Evolutionary conservation across 495 filamentous ascomycete genomes (phyloP).

Genomic region (Hyphodiscus hymeniophilus): DNA sequence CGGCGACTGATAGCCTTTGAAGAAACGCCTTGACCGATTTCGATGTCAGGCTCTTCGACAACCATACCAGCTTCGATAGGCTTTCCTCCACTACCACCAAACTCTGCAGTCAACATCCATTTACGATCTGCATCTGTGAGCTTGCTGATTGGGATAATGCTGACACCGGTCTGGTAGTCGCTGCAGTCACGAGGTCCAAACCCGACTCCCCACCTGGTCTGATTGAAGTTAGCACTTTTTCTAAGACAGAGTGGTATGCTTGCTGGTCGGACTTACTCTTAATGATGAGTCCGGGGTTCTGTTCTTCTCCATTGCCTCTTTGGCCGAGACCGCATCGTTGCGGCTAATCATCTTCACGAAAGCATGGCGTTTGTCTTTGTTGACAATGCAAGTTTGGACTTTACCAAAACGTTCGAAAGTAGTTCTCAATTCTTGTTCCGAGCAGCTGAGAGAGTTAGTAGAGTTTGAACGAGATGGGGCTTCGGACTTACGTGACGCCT

Average conservation of each 20-base stretch:
- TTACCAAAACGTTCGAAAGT: conserved; percentile 73
- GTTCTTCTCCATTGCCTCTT: conserved; percentile 83
- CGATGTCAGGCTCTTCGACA: conserved; percentile 96
- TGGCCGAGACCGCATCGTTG: conserved; percentile 71
- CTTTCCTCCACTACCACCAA: conserved; percentile 82
- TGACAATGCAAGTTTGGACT: conserved; percentile 96
- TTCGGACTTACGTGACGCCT: conserved; percentile 72
- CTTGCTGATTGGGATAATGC: conserved; percentile 82
- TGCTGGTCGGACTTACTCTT: conserved; percentile 50
- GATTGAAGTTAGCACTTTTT: conserved; percentile 21
- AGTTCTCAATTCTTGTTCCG: conserved; percentile 69
- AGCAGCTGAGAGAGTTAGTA: conserved; percentile 41
- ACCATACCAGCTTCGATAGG: conserved; percentile 75
- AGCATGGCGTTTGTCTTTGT: conserved; percentile 92
- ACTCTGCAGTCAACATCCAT: conserved; percentile 94
- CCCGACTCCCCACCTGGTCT: conserved; percentile 96
- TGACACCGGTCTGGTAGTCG: conserved; percentile 88
- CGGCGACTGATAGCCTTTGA: conserved; percentile 89
- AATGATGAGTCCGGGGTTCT: conserved; percentile 64
- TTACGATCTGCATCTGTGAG: conserved; percentile 94
- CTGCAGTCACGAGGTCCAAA: conserved; percentile 97
- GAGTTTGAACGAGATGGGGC: not conserved
- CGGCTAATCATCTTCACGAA: conserved; percentile 98
- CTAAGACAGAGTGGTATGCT: not conserved
- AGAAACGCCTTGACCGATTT: conserved; percentile 94